Evolutionary conservation across 2,329 filamentous ascomycete species (phyloP), one percentile per base, ranked within the genome.

Genomic region (Xylariales sp.): DNA sequence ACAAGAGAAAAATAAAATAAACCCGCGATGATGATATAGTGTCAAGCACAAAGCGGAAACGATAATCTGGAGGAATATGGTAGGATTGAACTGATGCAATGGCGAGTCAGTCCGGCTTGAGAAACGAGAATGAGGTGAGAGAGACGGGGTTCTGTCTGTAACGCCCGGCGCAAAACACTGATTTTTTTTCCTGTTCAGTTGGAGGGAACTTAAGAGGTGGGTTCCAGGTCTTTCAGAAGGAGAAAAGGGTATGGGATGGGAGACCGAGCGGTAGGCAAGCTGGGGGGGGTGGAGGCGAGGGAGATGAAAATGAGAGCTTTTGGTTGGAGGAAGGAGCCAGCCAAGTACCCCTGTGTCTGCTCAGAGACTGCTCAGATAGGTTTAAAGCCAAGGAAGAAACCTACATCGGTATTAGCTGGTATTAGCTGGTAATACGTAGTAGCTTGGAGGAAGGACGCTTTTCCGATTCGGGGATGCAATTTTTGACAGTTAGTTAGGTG

Each of bases 101-200:
- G 46, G 39, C 61, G 58, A 63, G 62, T 67, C 67, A 62, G 65
- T 36, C 46, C 62, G 66, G 53, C 66, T 46, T 58, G 64, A 67
- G 32, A 32, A 60, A 41, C 55, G 64, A 67, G 32, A 32, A 60
- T 53, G 61, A 59, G 58, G 67, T 67, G 52, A 61, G 67, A 67
- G 64, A 67, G 58, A 61, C 68, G 46, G 68, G 61, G 50, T 41
- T 41, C 54, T 32, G 52, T 54, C 55, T 67, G 69, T 74, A 67
- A 68, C 64, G 73, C 70, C 69, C 60, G 69, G 74, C 75, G 73
- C 74, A 74, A 74, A 2, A 23, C 23, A 67, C 55, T 71, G 67
- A 52, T 58, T 57, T 60, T 71, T 65, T 73, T 67, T 52, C 59
- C 50, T 49, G 52, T 32, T 53, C 54, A 14, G 55, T 43, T 58